These are phyloP conservation scores for Talaromyces rugulosus DNA, from an alignment of 2,329 filamentous ascomycete species.

Conservation along the genomic window DNA sequence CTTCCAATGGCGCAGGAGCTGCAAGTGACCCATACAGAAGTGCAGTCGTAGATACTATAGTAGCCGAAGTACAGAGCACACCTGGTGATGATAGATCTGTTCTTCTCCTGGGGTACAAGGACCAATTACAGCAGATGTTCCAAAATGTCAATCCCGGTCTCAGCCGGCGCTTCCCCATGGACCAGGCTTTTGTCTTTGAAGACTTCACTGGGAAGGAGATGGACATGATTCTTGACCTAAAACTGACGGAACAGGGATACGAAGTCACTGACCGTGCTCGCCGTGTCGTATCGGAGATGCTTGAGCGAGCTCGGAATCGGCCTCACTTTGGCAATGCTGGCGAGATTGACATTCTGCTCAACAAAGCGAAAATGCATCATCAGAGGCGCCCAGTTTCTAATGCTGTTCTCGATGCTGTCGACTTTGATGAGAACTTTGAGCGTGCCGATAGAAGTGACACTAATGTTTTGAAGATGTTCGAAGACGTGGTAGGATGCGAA, in stretches of 20 bases:
- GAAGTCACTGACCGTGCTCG: slow-evolving; percentile 50
- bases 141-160: slow-evolving; percentile 70
- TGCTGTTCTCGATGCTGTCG: slow-evolving; percentile 22
- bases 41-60: slow-evolving; percentile 69
- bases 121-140: slow-evolving; percentile 68
- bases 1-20: slow-evolving; percentile 18
- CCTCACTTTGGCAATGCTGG: slow-evolving; percentile 69
- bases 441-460: slow-evolving; percentile 46
- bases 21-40: slow-evolving; percentile 52
- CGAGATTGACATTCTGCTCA: slow-evolving; percentile 67
- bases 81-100: slow-evolving; percentile 71
- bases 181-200: slow-evolving; percentile 62
- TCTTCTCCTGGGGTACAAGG: slow-evolving; percentile 65
- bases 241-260: slow-evolving; percentile 56
- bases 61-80: slow-evolving; percentile 66
- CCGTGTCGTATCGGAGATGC: slow-evolving; percentile 54
- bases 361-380: slow-evolving; percentile 51
- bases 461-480: slow-evolving; percentile 53
- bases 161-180: slow-evolving; percentile 60
- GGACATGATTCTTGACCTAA: slow-evolving; percentile 56
- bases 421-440: slow-evolving; percentile 60
- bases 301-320: slow-evolving; percentile 58
- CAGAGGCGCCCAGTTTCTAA: slow-evolving; percentile 40
- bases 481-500: slow-evolving; percentile 57
- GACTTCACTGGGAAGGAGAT: slow-evolving; percentile 62